Evolutionary conservation across 805 yeast species (phyloP).

Genomic region (Hanseniaspora singularis): DNA sequence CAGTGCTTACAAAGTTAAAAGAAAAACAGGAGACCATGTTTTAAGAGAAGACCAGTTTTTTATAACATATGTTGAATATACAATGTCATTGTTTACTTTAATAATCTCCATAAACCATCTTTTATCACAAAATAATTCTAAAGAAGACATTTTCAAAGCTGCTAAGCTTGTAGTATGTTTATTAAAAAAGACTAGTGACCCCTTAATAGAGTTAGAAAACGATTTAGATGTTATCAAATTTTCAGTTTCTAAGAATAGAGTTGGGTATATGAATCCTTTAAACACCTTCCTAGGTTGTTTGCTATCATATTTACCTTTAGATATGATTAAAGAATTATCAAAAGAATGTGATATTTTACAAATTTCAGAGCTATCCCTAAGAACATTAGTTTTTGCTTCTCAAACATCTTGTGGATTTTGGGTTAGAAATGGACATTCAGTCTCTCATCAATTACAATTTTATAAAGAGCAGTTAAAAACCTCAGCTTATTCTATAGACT

Average conservation of each 20-base stretch:
- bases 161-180: no score
- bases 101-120: conserved; percentile 31
- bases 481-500: conserved; percentile 58
- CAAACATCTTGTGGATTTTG: conserved; percentile 57
- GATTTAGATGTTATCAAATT: conserved; percentile 27
- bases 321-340: conserved; percentile 21
- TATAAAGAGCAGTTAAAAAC: conserved; percentile 39
- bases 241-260: conserved; percentile 38
- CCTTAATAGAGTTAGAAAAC: conserved; percentile 22
- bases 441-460: conserved; percentile 38
- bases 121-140: conserved; percentile 19
- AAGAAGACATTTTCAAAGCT: conserved; percentile 25
- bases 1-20: conserved; percentile 42
- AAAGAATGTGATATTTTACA: conserved; percentile 31
- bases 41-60: conserved; percentile 43
- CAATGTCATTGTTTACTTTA: conserved; percentile 35
- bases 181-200: conserved; percentile 21
- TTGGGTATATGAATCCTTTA: conserved; percentile 49
- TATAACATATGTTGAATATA: conserved; percentile 38
- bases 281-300: conserved; percentile 41
- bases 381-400: conserved; percentile 47
- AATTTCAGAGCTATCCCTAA: conserved; percentile 46
- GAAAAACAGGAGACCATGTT: conserved; percentile 61
- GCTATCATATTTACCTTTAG: conserved; percentile 25
- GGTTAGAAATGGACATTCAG: conserved; percentile 59